These are phyloP conservation scores for Butyriboletus loyo DNA, from an alignment of 768 basidiomycete genomes.

Conservation along the genomic window DNA sequence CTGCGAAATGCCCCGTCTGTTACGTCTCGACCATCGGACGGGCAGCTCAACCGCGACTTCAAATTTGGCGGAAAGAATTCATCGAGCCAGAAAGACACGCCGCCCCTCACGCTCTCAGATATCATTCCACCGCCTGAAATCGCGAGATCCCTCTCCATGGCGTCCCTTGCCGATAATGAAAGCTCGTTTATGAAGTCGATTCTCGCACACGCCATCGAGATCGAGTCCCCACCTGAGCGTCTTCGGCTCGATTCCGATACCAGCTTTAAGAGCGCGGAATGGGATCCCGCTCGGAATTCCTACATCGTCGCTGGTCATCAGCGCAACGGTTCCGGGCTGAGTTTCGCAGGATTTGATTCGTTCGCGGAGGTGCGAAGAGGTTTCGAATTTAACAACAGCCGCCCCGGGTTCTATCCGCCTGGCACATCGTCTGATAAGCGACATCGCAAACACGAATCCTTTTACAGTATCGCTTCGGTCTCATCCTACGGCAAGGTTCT, in stretches of 20 bases:
- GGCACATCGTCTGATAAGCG: conserved; percentile 34
- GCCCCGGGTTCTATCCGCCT: conserved; percentile 62
- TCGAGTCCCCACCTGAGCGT: conserved; percentile 32
- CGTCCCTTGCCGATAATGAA: conserved; percentile 45
- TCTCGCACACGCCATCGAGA: conserved; percentile 43
- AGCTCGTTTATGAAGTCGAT: conserved; percentile 56
- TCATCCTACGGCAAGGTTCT: conserved; percentile 75
- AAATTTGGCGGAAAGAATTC: conserved; percentile 61
- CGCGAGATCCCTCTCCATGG: conserved; percentile 45
- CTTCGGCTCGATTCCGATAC: conserved; percentile 44
- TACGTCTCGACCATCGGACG: conserved; percentile 52
- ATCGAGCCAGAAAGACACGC: conserved; percentile 5
- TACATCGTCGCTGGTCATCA: conserved; percentile 26
- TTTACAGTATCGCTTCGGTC: conserved; percentile 73
- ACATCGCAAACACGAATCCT: conserved; percentile 53
- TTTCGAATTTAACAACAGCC: conserved; percentile 65
- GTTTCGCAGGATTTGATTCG: conserved; percentile 70
- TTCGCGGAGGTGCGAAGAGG: conserved; percentile 78
- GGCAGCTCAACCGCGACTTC: conserved; percentile 68
- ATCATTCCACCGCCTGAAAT: conserved; percentile 68
- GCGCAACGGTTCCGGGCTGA: conserved; percentile 47
- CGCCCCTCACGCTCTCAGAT: conserved; percentile 58
- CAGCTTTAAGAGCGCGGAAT: conserved; percentile 35
- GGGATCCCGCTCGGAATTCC: conserved; percentile 22
- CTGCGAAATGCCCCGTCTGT: conserved; percentile 31